Percentiles rank a stretch among this genome's conserved stretches.
Evolutionary conservation across 1,139 yeast genomes (phyloP).

Genomic region (Diutina pseudorugosa): DNA sequence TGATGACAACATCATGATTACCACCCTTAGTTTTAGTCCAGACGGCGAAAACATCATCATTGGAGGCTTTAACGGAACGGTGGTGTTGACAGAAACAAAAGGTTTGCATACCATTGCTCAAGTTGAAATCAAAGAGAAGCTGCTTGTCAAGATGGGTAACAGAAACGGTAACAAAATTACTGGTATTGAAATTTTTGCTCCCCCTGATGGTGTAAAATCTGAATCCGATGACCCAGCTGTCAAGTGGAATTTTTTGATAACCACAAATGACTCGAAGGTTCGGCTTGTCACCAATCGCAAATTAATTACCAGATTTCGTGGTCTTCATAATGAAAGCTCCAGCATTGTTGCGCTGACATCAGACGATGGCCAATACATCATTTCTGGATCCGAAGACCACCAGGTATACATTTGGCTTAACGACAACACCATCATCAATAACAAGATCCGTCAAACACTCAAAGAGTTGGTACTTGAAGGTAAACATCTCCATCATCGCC

Average conservation of each 20-base stretch:
- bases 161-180: slow-evolving; percentile 28
- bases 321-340: slow-evolving; percentile 57
- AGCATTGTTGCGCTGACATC: slow-evolving; percentile 59
- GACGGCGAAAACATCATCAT: slow-evolving; percentile 54
- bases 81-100: slow-evolving; percentile 50
- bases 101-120: slow-evolving; percentile 45
- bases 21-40: slow-evolving; percentile 62
- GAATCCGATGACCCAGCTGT: slow-evolving; percentile 3
- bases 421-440: slow-evolving; percentile 28
- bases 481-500: slow-evolving; percentile 16
- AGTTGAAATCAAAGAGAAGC: slow-evolving; percentile 35
- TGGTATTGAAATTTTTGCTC: slow-evolving; percentile 22
- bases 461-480: slow-evolving; percentile 26
- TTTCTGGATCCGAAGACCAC: slow-evolving; percentile 58
- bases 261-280: slow-evolving; percentile 75
- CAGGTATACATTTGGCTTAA: slow-evolving; percentile 65
- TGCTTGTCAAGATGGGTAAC: slow-evolving; percentile 17
- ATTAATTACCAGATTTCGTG: slow-evolving; percentile 60
- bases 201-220: slow-evolving; percentile 9
- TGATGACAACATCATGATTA: slow-evolving; percentile 50
- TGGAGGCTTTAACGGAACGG: slow-evolving; percentile 75
- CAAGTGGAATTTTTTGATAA: slow-evolving; percentile 34
- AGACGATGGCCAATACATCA: slow-evolving; percentile 39
- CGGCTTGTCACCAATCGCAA: slow-evolving; percentile 51
- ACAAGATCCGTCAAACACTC: slow-evolving; percentile 21